Evolutionary conservation across 192 early-diverging fungal species (phyloP).

Genomic region (Spinellus fusiger): DNA sequence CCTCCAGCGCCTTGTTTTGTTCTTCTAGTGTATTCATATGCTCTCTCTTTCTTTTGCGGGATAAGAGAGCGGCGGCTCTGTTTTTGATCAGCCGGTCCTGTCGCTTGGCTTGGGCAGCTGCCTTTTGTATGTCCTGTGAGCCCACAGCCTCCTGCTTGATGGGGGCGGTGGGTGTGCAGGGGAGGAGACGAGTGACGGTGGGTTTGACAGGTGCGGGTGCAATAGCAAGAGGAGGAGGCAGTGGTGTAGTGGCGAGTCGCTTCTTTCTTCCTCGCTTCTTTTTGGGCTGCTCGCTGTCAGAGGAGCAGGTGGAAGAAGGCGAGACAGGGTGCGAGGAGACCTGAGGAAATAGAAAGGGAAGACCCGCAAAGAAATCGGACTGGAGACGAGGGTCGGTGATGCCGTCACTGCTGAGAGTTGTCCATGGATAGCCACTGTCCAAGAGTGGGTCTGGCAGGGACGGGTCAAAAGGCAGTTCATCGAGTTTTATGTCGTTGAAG

Average conservation of each 20-base stretch:
- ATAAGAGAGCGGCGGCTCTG: conserved; percentile 79
- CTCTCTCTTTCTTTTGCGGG: conserved; percentile 86
- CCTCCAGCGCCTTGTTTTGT: conserved; percentile 39
- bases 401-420: too few species aligned
- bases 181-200: not conserved
- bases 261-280: conserved; percentile 30
- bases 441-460: not conserved
- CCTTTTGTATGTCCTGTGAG: conserved; percentile 29
- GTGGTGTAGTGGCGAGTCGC: not conserved
- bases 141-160: not conserved
- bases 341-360: not conserved
- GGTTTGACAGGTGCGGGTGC: not conserved
- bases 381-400: not conserved
- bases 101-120: conserved; percentile 58
- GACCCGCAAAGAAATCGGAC: not conserved
- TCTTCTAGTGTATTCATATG: conserved; percentile 72
- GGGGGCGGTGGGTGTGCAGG: conserved; percentile 25
- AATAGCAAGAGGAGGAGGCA: not conserved
- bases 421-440: not conserved
- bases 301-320: conserved; percentile 8
- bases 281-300: conserved; percentile 23
- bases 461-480: not conserved
- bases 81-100: conserved; percentile 91
- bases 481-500: not conserved
- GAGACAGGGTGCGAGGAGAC: not conserved